Conservation (phyloP, 345 rosid genomes). For the Microcos paniculata region DNA sequence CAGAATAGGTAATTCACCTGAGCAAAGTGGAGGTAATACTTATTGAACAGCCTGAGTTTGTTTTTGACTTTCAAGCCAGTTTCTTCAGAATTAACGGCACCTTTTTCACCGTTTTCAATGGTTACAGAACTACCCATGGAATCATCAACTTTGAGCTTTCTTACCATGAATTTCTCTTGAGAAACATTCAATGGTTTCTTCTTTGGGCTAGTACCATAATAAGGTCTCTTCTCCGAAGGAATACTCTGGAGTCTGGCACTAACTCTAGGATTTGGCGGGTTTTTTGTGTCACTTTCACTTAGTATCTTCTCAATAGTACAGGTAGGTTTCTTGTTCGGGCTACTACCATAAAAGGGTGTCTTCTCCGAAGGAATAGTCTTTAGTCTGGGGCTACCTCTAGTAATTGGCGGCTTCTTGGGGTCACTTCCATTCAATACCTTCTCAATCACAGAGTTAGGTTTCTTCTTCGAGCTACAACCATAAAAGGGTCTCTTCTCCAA, state of each 20-base stretch:
- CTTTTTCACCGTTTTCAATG: not conserved
- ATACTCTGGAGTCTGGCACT: not conserved
- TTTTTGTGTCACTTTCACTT: too few species aligned
- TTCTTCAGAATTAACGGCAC: constrained; percentile 3
- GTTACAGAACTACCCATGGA: not conserved
- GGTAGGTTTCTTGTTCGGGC: too few species aligned
- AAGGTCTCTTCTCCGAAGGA: not conserved
- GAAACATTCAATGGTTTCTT: constrained; percentile 3
- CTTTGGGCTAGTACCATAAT: constrained; percentile 10
- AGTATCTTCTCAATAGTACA: too few species aligned
- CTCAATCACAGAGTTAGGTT: too few species aligned
- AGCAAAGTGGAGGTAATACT: constrained; percentile 10
- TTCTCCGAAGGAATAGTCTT: too few species aligned
- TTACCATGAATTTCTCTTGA: not conserved
- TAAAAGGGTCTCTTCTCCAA: too few species aligned
- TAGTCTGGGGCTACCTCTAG: too few species aligned
- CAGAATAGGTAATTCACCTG: constrained; percentile 15
- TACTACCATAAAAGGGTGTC: too few species aligned
- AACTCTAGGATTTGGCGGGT: not conserved
- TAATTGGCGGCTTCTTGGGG: too few species aligned
- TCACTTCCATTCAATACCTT: too few species aligned
- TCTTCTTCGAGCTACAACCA: too few species aligned
- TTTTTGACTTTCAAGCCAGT: constrained; percentile 11
- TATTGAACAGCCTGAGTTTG: constrained; percentile 16
- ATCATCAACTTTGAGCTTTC: constrained; percentile 13